Base-by-base conservation (phyloP, 2,329 filamentous ascomycete species). In the Metarhizium brunneum region DNA sequence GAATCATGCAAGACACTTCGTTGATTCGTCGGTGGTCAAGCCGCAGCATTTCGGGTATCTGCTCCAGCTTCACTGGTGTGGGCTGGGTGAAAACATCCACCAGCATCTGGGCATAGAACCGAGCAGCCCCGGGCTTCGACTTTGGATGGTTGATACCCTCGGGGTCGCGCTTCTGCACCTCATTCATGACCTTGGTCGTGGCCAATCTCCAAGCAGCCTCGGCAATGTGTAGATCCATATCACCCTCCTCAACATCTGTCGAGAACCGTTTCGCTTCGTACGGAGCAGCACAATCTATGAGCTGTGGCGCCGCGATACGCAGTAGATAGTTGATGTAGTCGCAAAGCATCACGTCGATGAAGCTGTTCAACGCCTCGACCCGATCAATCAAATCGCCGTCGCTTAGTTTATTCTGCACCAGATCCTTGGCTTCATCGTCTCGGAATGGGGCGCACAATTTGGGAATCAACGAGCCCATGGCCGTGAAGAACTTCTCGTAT, bases 301-400 rank as follows among this genome's bases (percentile, higher is more conserved):
- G 77, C 6, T 82, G 82, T 0, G 87, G 87, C 2, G 86, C 86
- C 0, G 85, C 84, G 32, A 86, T 80, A 68, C 85, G 83, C 52
- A 94, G 74, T 63, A 92, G 77, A 65, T 90, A 92, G 66, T 94
- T 94, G 57, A 88, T 86, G 64, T 92, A 91, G 64, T 94, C 89
- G 57, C 90, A 83, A 29, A 88, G 82, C 73, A 92, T 85, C 40
- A 87, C 74, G 63, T 94, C 87, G 55, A 92, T 87, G 61, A 90
- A 87, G 35, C 84, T 81, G 54, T 90, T 81, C 2, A 94, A 76
- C 14, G 86, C 85, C 71, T 90, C 86, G 1, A 92, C 79, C 59
- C 89, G 85, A 64, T 88, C 85, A 16, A 91, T 87, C 64, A 91
- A 82, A 65, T 85, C 80, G 4, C 84, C 82, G 25, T 78, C 74